Base-by-base conservation (phyloP, 495 filamentous ascomycete species). In the Neurospora sp. region DNA sequence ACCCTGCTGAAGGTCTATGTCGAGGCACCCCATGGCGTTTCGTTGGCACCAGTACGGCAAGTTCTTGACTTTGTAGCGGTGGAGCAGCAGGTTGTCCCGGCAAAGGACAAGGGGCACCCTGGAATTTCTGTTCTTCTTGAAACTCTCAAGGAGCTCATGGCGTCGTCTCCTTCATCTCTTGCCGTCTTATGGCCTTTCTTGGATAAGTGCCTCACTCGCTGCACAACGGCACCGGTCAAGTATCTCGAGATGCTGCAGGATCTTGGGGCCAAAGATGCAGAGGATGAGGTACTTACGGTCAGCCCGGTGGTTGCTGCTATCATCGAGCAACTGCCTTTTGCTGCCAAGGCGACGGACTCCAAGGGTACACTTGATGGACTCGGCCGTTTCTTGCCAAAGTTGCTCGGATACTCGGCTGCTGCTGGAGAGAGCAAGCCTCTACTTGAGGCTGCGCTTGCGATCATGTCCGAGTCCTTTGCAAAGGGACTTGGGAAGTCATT, bases 271-370 rank as follows among this genome's bases (percentile, higher is more conserved):
- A 16, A 7, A 0, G 46, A 37, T 12, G 70, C 75, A 18, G 53
- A 37, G 53, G 27, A 65, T 7, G 53, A 65, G 53, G 53, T 8
- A 39, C 71, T 46, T 61, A 37, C 75, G 42, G 73, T 79, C 27
- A 81, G 90, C 76, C 86, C 86, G 8, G 74, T 97, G 3, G 81
- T 88, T 18, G 82, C 92, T 69, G 87, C 87, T 6, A 84, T 96
- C 27, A 78, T 87, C 38, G 94, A 97, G 71, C 94, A 97, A 81
- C 89, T 93, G 85, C 89, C 89, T 1, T 96, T 91, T 76, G 83
- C 89, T 10, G 75, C 87, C 20, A 88, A 89, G 72, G 81, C 81
- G 0, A 80, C 81, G 1, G 82, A 86, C 9, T 69, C 75, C 77
- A 46, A 81, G 76, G 12, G 76, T 82, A 73, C 69, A 69, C 69